Conservation (phyloP, 2,329 filamentous ascomycete species). For the Huntiella savannae region DNA sequence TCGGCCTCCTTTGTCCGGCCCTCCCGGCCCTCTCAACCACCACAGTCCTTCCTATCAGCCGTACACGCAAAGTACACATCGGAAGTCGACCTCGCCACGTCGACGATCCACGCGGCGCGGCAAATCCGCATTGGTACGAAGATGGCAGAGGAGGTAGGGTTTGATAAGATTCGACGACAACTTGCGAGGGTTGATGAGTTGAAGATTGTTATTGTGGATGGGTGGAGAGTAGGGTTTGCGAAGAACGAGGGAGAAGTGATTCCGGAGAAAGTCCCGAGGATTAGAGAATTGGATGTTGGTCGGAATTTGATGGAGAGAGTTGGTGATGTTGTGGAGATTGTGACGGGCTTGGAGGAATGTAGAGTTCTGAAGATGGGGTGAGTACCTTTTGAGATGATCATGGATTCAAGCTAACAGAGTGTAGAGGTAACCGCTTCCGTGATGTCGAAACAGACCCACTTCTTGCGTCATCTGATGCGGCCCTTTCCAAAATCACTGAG, state of each 20-base stretch:
- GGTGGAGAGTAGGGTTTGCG: constrained; percentile 37
- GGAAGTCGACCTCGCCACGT: constrained; percentile 20
- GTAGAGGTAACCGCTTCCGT: constrained; percentile 55
- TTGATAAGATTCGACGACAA: constrained; percentile 73
- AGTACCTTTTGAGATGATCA: background rate
- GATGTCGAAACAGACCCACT: constrained; percentile 20
- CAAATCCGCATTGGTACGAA: constrained; percentile 58
- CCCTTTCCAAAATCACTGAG: constrained; percentile 34
- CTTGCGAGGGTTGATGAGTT: constrained; percentile 63
- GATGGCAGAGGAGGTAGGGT: constrained; percentile 81
- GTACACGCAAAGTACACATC: constrained; percentile 69
- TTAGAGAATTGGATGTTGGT: constrained; percentile 67
- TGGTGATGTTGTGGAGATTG: constrained; percentile 50
- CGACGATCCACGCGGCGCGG: constrained; percentile 13
- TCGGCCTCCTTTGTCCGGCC: constrained; percentile 78
- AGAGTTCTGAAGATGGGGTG: constrained; percentile 28
- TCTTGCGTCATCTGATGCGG: constrained; percentile 18
- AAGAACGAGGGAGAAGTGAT: constrained; percentile 22
- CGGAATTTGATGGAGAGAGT: constrained; percentile 60
- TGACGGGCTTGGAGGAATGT: constrained; percentile 46
- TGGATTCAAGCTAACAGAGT: background rate
- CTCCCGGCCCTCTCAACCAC: constrained; percentile 45
- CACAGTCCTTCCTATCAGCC: constrained; percentile 59
- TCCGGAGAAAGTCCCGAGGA: constrained; percentile 37
- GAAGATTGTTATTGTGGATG: constrained; percentile 65